Conservation (phyloP, 805 yeast species). For the Metschnikowia sp. region DNA sequence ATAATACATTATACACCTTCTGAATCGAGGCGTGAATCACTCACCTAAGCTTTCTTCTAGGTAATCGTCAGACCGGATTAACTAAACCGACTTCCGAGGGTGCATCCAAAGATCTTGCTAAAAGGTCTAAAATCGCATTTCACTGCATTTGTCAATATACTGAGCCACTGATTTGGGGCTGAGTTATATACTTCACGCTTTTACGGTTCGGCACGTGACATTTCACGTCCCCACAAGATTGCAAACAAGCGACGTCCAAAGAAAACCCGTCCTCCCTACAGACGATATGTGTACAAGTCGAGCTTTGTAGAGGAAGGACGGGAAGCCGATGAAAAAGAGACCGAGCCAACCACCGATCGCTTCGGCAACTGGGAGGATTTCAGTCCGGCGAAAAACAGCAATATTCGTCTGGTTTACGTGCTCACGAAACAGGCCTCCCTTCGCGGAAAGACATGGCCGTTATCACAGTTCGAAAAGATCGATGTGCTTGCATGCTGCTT, state of each 20-base stretch:
- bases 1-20: no score
- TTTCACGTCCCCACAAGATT: conserved; percentile 37
- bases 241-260: conserved; percentile 87
- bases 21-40: no score
- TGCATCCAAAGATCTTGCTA: no score
- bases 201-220: background rate
- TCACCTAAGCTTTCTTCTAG: no score
- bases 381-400: conserved; percentile 23
- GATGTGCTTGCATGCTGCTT: conserved; percentile 43
- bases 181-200: background rate
- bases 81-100: no score
- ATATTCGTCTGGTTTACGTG: conserved; percentile 33
- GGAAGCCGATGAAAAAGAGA: conserved; percentile 18
- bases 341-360: background rate
- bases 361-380: conserved; percentile 24
- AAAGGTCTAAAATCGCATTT: no score
- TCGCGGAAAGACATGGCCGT: conserved; percentile 43
- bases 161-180: no score
- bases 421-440: conserved; percentile 22
- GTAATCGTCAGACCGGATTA: no score
- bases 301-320: conserved; percentile 23
- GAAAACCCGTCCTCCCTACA: conserved; percentile 75
- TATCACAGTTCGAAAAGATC: conserved; percentile 47
- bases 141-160: no score
- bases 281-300: conserved; percentile 62